Base-by-base conservation (phyloP, 768 basidiomycete species). In the Sutorius australiensis region DNA sequence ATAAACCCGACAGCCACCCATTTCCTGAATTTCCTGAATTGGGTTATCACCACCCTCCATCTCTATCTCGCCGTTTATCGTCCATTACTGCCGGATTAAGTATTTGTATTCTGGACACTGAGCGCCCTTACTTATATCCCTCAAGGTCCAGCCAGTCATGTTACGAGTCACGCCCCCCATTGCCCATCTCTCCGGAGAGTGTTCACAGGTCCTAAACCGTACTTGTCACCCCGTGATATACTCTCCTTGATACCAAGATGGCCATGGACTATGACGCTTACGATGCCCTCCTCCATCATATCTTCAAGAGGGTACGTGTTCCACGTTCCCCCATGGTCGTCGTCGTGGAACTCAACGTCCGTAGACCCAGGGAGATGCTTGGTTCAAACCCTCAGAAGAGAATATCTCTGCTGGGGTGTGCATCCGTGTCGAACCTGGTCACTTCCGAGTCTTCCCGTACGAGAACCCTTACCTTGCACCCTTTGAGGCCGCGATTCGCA, bases 381-480 rank as follows among this genome's bases (percentile, higher is more conserved):
- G 89, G 89, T 90, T 91, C 70, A 91, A 89, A 62, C 88, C 88
- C 4, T 81, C 87, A 0, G 86, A 89, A 61, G 89, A 92, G 69
- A 90, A 89, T 62, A 73, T 89, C 47, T 82, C 86, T 53, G 86
- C 84, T 0, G 89, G 89, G 43, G 87, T 92, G 57, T 90, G 87
- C 63, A 69, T 92, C 19, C 78, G 89, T 39, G 80, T 88, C 21
- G 79, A 83, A 46, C 74, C 80, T 11, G 83, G 83, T 37, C 76
- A 80, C 50, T 92, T 87, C 68, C 81, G 92, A 28, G 82, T 88
- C 34, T 94, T 92, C 64, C 92, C 92, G 6, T 91, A 92, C 60
- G 87, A 92, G 67, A 91, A 91, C 65, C 77, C 76, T n/a, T 85
- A 77, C 62, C 77, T 94, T 33, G 83, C 78, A 8, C 87, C 89